Base-by-base conservation (phyloP, 768 basidiomycete genomes). In the Mycena epipterygia region DNA sequence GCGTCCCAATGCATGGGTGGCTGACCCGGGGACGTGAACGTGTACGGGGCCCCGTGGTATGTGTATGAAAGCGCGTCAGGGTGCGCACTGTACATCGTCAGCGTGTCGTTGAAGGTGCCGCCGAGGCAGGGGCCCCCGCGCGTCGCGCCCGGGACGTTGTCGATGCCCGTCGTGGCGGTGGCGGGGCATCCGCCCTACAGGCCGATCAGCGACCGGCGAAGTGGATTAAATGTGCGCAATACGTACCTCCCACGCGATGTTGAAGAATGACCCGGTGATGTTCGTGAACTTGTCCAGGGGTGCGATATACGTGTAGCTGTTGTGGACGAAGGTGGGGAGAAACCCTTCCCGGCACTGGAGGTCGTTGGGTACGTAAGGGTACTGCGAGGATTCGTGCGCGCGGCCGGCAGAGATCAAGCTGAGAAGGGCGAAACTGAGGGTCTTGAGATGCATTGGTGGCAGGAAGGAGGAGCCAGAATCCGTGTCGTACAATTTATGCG, bases 201-300 rank as follows among this genome's bases (percentile, higher is more conserved):
- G n/a, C n/a, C n/a, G 19, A 53, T 33, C 14, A 32, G 30, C 16
- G 32, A 17, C 12, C 1, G 52, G 32, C 32, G 33, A 23, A 29
- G 25, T 14, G 25, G 33, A 27, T 32, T 52, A 6, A 37, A 19
- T 35, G 56, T 41, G 17, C 32, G 19, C 14, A n/a, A 16, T 21
- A 59, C 63, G 30, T 21, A 70, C 68, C 44, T 66, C 39, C 70
- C 70, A 71, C 33, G 25, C 13, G 48, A 64, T 33, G 51, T 64
- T 39, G 67, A 68, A 72, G 57, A 72, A 72, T n/a, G 71, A 72
- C 14, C 49, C 29, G 29, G 60, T 67, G 46, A 64, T 46, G 51
- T 62, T 48, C 13, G 62, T 64, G 57, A 72, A 72, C 32, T 49
- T 60, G 29, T 48, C 16, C 21, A 60, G 21, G 27, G 58, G 58